phyloP scores from a whole-genome alignment of 2,329 filamentous ascomycete genomes.

The Microsporum canis region DNA sequence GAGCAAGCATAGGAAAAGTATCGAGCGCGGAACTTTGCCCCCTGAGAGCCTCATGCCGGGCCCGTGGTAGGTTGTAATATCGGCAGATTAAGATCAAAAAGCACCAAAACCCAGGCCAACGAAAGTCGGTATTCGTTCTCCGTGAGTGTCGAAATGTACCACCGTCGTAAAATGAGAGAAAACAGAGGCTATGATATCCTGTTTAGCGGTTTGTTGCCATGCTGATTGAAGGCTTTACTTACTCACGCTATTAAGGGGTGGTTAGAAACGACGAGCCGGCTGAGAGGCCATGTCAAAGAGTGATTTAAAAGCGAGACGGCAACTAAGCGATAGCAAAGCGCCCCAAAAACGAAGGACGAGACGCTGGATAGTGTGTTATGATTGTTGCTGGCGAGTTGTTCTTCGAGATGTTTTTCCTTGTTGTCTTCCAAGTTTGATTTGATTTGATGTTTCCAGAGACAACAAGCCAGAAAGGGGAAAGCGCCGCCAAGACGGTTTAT shows the following conservation, averaged over 20 bases:
- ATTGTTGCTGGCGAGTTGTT: not conserved
- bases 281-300: not conserved
- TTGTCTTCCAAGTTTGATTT: constrained; percentile 2
- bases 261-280: not conserved
- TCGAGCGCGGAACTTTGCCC: constrained; percentile 9
- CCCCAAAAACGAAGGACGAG: not conserved
- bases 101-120: not conserved
- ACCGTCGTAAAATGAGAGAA: not conserved
- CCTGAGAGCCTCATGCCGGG: constrained; percentile 8
- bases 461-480: not conserved
- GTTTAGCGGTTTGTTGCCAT: not conserved
- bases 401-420: not conserved
- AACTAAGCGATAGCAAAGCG: not conserved
- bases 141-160: not conserved
- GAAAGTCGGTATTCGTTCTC: not conserved
- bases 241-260: not conserved
- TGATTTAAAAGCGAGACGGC: not conserved
- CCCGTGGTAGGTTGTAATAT: not conserved
- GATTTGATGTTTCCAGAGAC: not conserved
- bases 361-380: not conserved
- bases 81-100: not conserved
- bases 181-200: not conserved
- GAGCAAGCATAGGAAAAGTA: constrained; percentile 8
- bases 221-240: not conserved
- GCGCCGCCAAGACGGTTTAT: not conserved